Percentiles rank a stretch among this genome's conserved stretches.
Evolutionary conservation across 345 rosid genomes (phyloP).

Genomic region (Eucalyptus marginata): DNA sequence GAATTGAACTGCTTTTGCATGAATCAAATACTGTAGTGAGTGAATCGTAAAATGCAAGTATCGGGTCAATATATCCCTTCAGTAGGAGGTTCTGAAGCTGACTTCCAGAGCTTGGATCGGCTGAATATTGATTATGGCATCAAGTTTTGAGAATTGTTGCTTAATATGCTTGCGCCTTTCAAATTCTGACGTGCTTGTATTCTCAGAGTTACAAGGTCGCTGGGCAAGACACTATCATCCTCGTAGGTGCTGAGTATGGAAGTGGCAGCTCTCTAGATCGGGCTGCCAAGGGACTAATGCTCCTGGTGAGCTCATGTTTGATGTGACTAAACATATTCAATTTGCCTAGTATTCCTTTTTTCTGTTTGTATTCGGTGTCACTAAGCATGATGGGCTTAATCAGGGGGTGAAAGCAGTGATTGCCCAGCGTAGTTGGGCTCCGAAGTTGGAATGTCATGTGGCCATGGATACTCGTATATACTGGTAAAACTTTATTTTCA

Average conservation of each 20-base stretch:
- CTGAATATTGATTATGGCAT: not conserved
- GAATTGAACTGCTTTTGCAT: not conserved
- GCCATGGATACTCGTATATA: not conserved
- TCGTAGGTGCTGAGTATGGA: conserved; percentile 67
- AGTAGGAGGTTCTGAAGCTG: not conserved
- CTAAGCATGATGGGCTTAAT: not conserved
- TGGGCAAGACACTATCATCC: conserved; percentile 29
- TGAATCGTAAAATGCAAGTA: not conserved
- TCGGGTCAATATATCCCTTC: not conserved
- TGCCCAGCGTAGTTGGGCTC: not conserved
- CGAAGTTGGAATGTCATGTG: not conserved
- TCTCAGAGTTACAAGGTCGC: conserved; percentile 55
- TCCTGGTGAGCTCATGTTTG: conserved; percentile 23
- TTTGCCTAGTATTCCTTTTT: not conserved
- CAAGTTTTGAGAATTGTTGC: not conserved
- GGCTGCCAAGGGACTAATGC: conserved; percentile 91
- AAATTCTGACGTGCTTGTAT: not conserved
- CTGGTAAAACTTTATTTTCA: not conserved
- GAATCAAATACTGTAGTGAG: not conserved
- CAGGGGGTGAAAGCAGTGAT: not conserved
- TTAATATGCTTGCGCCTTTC: not conserved
- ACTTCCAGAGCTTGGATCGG: not conserved
- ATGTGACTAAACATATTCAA: not conserved
- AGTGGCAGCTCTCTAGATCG: conserved; percentile 91
- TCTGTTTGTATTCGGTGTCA: not conserved